A percentile compares a stretch with the other conserved stretches of the same genome.
phyloP scores from a whole-genome alignment of 805 yeast genomes.

The Priceomyces medius region DNA sequence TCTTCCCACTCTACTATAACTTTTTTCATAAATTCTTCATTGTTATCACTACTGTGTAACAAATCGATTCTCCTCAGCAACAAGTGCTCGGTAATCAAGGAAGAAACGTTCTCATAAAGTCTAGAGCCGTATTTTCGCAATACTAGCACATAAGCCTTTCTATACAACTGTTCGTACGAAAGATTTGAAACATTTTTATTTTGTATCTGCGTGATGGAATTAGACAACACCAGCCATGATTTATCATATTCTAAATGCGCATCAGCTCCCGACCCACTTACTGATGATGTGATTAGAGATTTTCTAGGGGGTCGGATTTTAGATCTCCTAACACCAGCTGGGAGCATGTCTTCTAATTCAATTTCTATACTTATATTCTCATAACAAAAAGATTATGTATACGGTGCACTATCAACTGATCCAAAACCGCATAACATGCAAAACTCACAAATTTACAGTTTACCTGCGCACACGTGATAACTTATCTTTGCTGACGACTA shows the following conservation, averaged over 20 bases:
- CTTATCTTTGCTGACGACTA: not conserved
- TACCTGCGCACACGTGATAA: not conserved
- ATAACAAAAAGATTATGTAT: not conserved
- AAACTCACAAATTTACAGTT: conserved; percentile 1
- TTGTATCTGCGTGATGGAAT: conserved; percentile 72
- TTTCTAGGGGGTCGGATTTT: conserved; percentile 69
- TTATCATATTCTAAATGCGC: conserved; percentile 55
- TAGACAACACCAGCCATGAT: conserved; percentile 62
- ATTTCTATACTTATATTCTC: no score
- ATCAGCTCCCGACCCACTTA: conserved; percentile 19
- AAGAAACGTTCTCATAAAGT: conserved; percentile 60
- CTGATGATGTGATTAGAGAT: conserved; percentile 21
- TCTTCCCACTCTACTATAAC: conserved; percentile 62
- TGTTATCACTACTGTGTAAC: conserved; percentile 16
- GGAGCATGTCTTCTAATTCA: conserved; percentile 17
- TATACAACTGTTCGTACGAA: conserved; percentile 79
- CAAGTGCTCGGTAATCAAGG: conserved; percentile 49
- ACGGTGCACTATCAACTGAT: not conserved
- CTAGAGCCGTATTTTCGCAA: conserved; percentile 64
- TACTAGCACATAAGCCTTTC: conserved; percentile 76
- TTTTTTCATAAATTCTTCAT: conserved; percentile 35
- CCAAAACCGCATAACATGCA: conserved; percentile 5
- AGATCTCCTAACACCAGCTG: conserved; percentile 45
- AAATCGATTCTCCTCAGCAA: conserved; percentile 18
- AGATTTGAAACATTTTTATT: conserved; percentile 67